These are phyloP conservation scores for Solanum hybrid DNA, from an alignment of 305 asterid species.

Conservation along the genomic window DNA sequence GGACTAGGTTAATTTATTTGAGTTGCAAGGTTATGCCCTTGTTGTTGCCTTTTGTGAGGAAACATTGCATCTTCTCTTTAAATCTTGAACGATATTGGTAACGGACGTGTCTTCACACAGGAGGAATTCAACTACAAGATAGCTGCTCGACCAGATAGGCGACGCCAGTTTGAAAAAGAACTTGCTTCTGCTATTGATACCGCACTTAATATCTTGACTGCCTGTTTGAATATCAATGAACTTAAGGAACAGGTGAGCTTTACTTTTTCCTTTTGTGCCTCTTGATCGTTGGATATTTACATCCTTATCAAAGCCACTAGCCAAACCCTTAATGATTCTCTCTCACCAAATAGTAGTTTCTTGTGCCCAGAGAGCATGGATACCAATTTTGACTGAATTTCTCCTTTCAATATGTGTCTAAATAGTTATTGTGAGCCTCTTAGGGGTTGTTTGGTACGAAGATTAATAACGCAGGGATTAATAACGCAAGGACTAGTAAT, in stretches of 20 bases:
- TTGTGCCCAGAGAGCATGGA: not conserved
- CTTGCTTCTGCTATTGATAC: constrained; percentile 73
- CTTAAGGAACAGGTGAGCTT: constrained; percentile 72
- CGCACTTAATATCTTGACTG: constrained; percentile 76
- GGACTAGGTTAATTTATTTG: not conserved
- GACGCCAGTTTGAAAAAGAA: constrained; percentile 83
- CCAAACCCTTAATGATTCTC: not conserved
- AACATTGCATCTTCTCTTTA: not conserved
- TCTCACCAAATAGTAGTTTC: not conserved
- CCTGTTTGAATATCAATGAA: constrained; percentile 77
- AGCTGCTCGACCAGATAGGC: constrained; percentile 97
- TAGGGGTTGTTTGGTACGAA: not conserved
- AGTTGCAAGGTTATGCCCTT: not conserved
- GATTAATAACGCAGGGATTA: too few species aligned
- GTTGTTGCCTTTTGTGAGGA: constrained; percentile 2
- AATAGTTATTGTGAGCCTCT: not conserved
- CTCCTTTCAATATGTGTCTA: not conserved
- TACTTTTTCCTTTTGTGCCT: constrained; percentile 9
- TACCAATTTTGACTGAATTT: not conserved
- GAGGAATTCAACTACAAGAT: constrained; percentile 95
- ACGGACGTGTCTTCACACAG: constrained; percentile 29
- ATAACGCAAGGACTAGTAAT: not conserved
- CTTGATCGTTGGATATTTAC: not conserved
- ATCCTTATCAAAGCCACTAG: not conserved
- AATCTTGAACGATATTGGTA: constrained; percentile 3